These are phyloP conservation scores for Pichia cabralensis DNA, from an alignment of 805 yeast species.

Conservation along the genomic window DNA sequence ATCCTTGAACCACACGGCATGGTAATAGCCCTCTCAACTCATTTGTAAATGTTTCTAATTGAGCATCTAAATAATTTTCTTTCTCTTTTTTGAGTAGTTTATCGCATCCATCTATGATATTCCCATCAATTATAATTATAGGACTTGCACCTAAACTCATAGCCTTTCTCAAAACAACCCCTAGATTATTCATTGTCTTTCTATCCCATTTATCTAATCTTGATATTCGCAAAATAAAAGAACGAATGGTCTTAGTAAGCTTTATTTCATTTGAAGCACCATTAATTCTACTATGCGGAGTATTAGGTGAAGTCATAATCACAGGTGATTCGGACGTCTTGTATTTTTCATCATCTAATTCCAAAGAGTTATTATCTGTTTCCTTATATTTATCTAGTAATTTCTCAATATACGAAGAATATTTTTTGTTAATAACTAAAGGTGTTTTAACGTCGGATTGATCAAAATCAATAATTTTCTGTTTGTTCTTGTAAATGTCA, in stretches of 20 bases:
- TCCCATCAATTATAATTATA: conserved; percentile 45
- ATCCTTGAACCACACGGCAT: conserved; percentile 26
- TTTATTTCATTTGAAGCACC: conserved; percentile 17
- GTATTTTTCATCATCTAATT: too few species aligned
- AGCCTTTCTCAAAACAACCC: conserved; percentile 7
- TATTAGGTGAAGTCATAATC: too few species aligned
- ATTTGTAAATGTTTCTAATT: conserved; percentile 4
- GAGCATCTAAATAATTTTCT: conserved; percentile 13
- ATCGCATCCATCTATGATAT: conserved; percentile 14
- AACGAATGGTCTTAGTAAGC: conserved; percentile 33
- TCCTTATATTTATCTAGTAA: conserved; percentile 16
- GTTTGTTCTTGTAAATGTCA: conserved; percentile 21
- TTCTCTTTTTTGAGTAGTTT: conserved; percentile 5
- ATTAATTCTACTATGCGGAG: neutral
- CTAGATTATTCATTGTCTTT: conserved; percentile 1
- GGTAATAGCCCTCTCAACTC: conserved; percentile 3
- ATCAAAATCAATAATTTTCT: conserved; percentile 8
- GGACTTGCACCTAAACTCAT: conserved; percentile 55
- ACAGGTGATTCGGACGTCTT: too few species aligned
- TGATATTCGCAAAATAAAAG: conserved; percentile 48
- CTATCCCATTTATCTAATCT: conserved; percentile 22
- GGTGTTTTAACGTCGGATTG: neutral
- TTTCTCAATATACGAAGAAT: conserved; percentile 25
- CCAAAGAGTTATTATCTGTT: too few species aligned
- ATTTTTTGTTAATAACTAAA: conserved; percentile 19